phyloP scores from a whole-genome alignment of 2,329 filamentous ascomycete genomes.

The Fusarium staphyleae region DNA sequence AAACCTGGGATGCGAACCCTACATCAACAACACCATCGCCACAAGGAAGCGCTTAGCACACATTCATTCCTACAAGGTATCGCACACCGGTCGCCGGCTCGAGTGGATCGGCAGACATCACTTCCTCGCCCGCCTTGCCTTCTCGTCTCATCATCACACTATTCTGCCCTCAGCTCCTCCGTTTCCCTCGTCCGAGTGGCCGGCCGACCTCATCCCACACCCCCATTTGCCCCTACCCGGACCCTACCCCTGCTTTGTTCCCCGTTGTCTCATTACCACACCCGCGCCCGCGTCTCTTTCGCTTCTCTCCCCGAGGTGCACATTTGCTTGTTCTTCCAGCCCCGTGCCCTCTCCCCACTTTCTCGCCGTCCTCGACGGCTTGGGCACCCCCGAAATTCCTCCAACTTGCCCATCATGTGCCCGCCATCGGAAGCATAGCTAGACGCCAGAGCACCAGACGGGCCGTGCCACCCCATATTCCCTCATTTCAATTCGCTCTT shows the following conservation, averaged over 20 bases:
- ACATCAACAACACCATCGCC: neutral
- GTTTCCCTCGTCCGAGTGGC: conserved; percentile 31
- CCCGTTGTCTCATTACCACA: conserved; percentile 32
- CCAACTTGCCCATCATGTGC: neutral
- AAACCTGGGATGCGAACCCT: too few relatives aligned
- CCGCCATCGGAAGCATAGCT: conserved; percentile 6
- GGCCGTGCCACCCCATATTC: conserved; percentile 34
- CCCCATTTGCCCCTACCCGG: conserved; percentile 25
- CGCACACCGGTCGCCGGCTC: conserved; percentile 8
- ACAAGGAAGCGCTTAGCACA: neutral
- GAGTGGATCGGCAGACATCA: conserved; percentile 32
- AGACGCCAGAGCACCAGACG: conserved; percentile 34
- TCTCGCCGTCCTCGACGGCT: conserved; percentile 34
- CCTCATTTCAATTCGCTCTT: conserved; percentile 12
- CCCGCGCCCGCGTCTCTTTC: conserved; percentile 26
- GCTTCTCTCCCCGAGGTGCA: conserved; percentile 24
- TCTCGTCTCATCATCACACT: conserved; percentile 29
- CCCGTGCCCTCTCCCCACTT: conserved; percentile 30
- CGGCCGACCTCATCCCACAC: conserved; percentile 20
- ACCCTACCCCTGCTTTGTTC: conserved; percentile 23
- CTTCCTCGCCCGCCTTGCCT: conserved; percentile 24
- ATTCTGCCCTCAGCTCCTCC: conserved; percentile 24
- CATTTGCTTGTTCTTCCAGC: conserved; percentile 12
- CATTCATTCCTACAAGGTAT: too few relatives aligned
- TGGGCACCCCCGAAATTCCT: conserved; percentile 31